Evolutionary conservation across 306 rosid species (phyloP), one percentile per base, ranked within the genome.

Genomic region (Aeschynomene evenia): DNA sequence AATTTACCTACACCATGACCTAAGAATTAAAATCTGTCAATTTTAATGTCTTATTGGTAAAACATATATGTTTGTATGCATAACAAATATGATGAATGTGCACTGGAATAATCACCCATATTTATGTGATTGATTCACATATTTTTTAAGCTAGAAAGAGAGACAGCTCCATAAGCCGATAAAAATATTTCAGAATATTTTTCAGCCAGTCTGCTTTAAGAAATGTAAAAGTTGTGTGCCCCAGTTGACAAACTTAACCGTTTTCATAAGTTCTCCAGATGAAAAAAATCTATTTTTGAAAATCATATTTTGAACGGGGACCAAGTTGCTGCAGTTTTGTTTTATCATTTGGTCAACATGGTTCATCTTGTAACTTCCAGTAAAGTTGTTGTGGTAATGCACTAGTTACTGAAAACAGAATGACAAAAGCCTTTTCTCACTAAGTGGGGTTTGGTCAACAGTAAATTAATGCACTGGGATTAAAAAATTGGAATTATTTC

Each of bases 271-370:
- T 48, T 19, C 34, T 67, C 13, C 37, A 14, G 16, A 69, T 54
- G 7, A 57, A 33, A 56, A n/a, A 40, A 15, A 6, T 15, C 11
- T 26, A 4, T n/a, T 68, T 37, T 33, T 53, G 39, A 37, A 36
- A 18, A 52, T 71, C 48, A 53, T 28, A 52, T 64, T 63, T 73
- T 29, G 28, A 64, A 21, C n/a, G 52, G 57, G 72, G 19, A 55
- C 29, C 64, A 7, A 55, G 48, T 42, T 65, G 6, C 39, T 29
- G 34, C 20, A 53, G 40, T 29, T 64, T 54, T 58, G 20, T 57
- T 54, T 48, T n/a, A 55, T 19, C 19, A 56, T 43, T 28, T 28
- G 1, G 31, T 4, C 31, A 18, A 66, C n/a, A 14, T 31, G 21
- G 20, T 7, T 50, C 14, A 2, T 8, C 2, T 9, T 50, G 55